Evolutionary conservation across 2,329 filamentous ascomycete genomes (phyloP), one percentile per base, ranked within the genome.

Genomic region (Aspergillus awamori): DNA sequence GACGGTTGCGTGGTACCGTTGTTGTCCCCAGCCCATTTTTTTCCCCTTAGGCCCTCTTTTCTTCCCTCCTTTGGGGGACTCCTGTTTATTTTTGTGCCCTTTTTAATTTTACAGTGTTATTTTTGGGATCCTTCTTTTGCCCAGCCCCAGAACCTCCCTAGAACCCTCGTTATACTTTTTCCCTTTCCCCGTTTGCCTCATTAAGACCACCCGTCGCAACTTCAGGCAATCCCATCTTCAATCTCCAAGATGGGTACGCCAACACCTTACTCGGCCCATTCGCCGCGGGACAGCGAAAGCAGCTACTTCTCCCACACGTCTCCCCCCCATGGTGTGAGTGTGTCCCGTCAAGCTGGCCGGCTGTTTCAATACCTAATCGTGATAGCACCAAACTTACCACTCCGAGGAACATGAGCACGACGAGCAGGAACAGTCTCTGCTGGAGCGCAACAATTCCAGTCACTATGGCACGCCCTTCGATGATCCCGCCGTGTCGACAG

Each of bases 381-480:
- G 30, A 45, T 39, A 56, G 53, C 53, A 47, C 28, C 53, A 30
- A 15, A 39, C 53, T 3, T 56, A 56, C 28, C 39, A 47, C 39
- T 17, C 24, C 22, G 39, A 56, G 20, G 62, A 64, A 33, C 53
- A 45, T 33, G 63, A 64, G 38, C 53, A 55, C 17, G 62, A 62
- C 33, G 64, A 66, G 22, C 64, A 66, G 51, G 63, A 71, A 45
- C 65, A 69, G 47, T 72, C 71, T 13, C 60, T 72, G 39, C 68
- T 73, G 41, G 67, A 70, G 52, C 69, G 66, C 43, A 70, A 79
- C 54, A 76, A 79, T 28, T 76, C 78, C 45, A 76, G 77, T 57
- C 75, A 78, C 26, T 80, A 80, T 67, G 74, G 74, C 65, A 74
- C 74, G n/a, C 79, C 78, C 20, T 82, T 80, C 61, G 81, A 83